phyloP scores from a whole-genome alignment of 352 stramenopile genomes.

The Phytophthora fragariaefolia region DNA sequence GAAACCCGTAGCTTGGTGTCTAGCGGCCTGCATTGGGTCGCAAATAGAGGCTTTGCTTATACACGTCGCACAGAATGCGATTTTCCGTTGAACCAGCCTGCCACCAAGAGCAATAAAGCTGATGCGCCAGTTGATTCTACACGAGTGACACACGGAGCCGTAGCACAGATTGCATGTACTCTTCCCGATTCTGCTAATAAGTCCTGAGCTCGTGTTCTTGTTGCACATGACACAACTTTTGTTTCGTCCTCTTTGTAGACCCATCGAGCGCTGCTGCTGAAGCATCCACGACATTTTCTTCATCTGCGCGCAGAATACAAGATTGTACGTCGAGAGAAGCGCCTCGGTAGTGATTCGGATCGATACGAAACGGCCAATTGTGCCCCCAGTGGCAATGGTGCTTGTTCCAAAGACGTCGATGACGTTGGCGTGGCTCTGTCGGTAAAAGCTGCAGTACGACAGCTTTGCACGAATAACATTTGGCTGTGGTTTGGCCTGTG shows the following conservation, averaged over 20 bases:
- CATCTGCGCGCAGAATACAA: constrained; percentile 38
- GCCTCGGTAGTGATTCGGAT: neutral
- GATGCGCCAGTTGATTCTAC: constrained; percentile 29
- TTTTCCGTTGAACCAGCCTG: constrained; percentile 24
- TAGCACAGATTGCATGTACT: constrained; percentile 29
- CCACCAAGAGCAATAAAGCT: constrained; percentile 29
- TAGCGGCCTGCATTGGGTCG: constrained; percentile 10
- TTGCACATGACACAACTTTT: constrained; percentile 18
- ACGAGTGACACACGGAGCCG: constrained; percentile 24
- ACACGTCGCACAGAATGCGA: constrained; percentile 39
- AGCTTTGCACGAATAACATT: constrained; percentile 54
- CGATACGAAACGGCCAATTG: constrained; percentile 1
- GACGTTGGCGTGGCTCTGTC: constrained; percentile 44
- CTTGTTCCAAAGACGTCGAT: constrained; percentile 50
- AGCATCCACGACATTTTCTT: constrained; percentile 35
- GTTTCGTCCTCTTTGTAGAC: constrained; percentile 13
- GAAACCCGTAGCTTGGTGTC: constrained; percentile 6
- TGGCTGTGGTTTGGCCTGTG: constrained; percentile 17
- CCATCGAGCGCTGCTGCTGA: constrained; percentile 14
- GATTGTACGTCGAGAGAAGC: constrained; percentile 27
- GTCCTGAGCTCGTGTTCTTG: constrained; percentile 13
- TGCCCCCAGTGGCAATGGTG: constrained; percentile 31
- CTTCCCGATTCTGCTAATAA: constrained; percentile 23
- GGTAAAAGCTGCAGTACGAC: constrained; percentile 54
- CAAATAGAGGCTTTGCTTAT: constrained; percentile 18